A percentile compares a stretch with the other conserved stretches of the same genome.
Conservation (phyloP, 768 basidiomycete genomes). For the Fomitopsis pulvina region DNA sequence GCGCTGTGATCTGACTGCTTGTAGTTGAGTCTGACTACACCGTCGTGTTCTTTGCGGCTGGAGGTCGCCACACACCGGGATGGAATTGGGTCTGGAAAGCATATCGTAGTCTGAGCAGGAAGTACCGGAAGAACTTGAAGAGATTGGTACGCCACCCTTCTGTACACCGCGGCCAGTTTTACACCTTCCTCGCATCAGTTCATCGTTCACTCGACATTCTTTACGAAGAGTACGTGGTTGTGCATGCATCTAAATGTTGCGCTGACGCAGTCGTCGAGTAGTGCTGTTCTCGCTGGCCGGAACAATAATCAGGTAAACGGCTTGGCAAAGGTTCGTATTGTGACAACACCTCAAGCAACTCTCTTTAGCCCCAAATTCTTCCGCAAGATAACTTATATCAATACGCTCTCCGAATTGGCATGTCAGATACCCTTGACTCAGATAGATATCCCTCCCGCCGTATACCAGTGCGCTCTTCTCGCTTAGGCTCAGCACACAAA, state of each 20-base stretch:
- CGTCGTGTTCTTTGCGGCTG: conserved; percentile 82
- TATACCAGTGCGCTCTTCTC: conserved; percentile 59
- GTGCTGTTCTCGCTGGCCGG: conserved; percentile 88
- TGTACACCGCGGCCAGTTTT: not conserved
- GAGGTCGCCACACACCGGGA: conserved; percentile 61
- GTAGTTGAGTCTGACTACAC: conserved; percentile 86
- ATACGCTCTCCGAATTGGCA: conserved; percentile 75
- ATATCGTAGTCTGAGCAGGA: conserved; percentile 71
- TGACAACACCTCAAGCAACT: not conserved
- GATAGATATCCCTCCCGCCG: conserved; percentile 77
- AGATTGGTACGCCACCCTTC: conserved; percentile 38
- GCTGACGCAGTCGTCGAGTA: conserved; percentile 21
- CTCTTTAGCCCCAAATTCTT: conserved; percentile 76
- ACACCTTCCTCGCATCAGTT: conserved; percentile 40
- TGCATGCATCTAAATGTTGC: not conserved
- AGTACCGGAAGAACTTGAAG: conserved; percentile 86
- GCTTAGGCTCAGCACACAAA: not conserved
- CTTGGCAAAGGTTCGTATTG: no score
- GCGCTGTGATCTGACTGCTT: conserved; percentile 3
- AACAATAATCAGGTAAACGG: conserved; percentile 74
- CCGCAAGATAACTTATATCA: conserved; percentile 71
- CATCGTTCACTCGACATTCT: conserved; percentile 84
- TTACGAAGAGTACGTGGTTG: conserved; percentile 68
- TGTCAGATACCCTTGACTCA: conserved; percentile 76
- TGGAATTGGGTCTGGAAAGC: conserved; percentile 95